Evolutionary conservation across 2,329 filamentous ascomycete species (phyloP).

Genomic region (Fusarium decemcellulare): DNA sequence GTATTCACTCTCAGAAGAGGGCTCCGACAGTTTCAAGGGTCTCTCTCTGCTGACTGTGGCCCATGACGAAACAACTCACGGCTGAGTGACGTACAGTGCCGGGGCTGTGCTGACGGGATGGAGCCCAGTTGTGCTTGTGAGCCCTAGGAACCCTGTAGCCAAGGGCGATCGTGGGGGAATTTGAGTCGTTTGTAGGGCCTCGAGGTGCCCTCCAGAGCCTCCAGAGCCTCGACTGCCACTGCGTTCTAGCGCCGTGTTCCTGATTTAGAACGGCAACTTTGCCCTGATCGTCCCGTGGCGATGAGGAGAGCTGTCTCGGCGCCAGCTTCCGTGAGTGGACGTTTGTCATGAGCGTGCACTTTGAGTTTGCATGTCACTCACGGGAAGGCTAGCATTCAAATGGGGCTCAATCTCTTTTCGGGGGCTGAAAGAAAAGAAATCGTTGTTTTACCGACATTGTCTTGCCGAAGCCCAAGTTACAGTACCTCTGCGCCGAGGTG

Average conservation of each 20-base stretch:
- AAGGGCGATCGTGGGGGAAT: conserved; percentile 31
- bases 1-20: background rate
- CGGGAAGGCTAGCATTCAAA: background rate
- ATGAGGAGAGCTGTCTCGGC: conserved; percentile 14
- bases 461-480: background rate
- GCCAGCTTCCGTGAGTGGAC: conserved; percentile 1
- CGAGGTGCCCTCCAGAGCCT: conserved; percentile 7
- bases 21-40: conserved; percentile 6
- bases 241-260: conserved; percentile 32
- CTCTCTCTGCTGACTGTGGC: conserved; percentile 29
- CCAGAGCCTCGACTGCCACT: conserved; percentile 34
- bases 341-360: background rate
- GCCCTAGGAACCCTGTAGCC: conserved; percentile 28
- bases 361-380: background rate
- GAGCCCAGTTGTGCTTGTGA: conserved; percentile 7
- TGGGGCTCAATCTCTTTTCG: background rate
- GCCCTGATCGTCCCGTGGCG: conserved; percentile 14
- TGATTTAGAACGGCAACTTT: conserved; percentile 39
- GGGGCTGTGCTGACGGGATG: conserved; percentile 45
- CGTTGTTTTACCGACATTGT: background rate
- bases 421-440: background rate
- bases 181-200: conserved; percentile 14
- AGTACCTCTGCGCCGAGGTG: background rate
- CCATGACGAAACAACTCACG: conserved; percentile 40
- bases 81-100: conserved; percentile 45